Evolutionary conservation across 1,139 yeast genomes (phyloP).

Genomic region (Saccharomyces hybrid): DNA sequence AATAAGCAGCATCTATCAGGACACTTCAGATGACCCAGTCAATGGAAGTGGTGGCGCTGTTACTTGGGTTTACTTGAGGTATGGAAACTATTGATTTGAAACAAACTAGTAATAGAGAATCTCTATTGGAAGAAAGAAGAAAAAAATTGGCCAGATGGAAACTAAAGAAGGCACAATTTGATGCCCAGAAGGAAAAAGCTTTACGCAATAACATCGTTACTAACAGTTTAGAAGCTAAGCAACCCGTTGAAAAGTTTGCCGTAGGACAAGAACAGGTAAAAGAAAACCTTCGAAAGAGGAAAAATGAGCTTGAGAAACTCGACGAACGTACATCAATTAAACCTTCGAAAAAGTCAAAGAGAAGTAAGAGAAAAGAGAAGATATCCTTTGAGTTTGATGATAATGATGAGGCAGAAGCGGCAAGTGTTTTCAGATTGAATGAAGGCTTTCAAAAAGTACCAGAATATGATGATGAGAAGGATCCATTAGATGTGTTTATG

Average conservation of each 20-base stretch:
- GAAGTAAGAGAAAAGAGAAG: slow-evolving; percentile 9
- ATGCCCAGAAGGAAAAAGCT: slow-evolving; percentile 14
- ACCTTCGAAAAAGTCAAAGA: slow-evolving; percentile 4
- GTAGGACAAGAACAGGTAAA: slow-evolving; percentile 32
- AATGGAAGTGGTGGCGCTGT: background rate
- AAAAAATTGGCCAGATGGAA: slow-evolving; percentile 36
- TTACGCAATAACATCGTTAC: slow-evolving; percentile 7
- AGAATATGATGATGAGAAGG: slow-evolving; percentile 3
- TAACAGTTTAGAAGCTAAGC: slow-evolving; percentile 11
- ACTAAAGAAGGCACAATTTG: slow-evolving; percentile 29
- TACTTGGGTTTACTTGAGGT: background rate
- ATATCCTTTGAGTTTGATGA: slow-evolving; percentile 27
- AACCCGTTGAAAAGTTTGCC: slow-evolving; percentile 3
- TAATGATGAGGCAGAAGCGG: slow-evolving; percentile 19
- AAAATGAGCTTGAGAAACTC: slow-evolving; percentile 14
- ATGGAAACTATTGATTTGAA: background rate
- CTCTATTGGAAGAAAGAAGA: slow-evolving; percentile 26
- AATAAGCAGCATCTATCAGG: too few species aligned
- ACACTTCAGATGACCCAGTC: too few species aligned
- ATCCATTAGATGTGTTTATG: slow-evolving; percentile 32
- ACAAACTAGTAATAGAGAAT: background rate
- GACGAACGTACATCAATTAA: background rate
- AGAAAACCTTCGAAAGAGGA: slow-evolving; percentile 40
- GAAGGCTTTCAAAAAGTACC: too few species aligned
- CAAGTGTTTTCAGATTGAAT: background rate